Percentiles rank a stretch among this genome's conserved stretches.
These are phyloP conservation scores for Globisporangium polare DNA, from an alignment of 352 stramenopile species.

Conservation along the genomic window DNA sequence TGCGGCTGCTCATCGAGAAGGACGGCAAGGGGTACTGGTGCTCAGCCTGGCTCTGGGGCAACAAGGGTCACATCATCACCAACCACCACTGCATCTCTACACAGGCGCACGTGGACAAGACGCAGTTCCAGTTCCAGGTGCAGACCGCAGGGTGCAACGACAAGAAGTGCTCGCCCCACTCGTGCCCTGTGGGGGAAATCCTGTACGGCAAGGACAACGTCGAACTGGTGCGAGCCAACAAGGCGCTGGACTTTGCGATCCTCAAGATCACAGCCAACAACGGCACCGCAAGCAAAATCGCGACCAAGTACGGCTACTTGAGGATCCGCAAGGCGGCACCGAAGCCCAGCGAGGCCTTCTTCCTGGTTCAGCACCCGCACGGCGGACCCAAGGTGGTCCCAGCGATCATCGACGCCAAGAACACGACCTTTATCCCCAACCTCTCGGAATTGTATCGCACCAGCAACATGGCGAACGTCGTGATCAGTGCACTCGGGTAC, in stretches of 20 bases:
- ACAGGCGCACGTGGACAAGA: constrained; percentile 36
- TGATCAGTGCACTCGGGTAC: neutral
- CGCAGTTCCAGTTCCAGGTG: constrained; percentile 59
- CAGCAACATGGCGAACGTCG: constrained; percentile 1
- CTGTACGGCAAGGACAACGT: constrained; percentile 31
- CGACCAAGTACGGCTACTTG: constrained; percentile 50
- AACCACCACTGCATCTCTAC: constrained; percentile 36
- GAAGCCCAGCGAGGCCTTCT: constrained; percentile 39
- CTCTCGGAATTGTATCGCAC: neutral
- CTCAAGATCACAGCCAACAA: constrained; percentile 37
- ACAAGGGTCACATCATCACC: constrained; percentile 30
- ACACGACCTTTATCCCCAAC: neutral
- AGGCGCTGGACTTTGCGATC: constrained; percentile 47
- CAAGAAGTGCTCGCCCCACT: constrained; percentile 21
- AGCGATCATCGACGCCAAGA: neutral
- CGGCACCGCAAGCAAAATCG: constrained; percentile 18
- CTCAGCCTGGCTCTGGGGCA: constrained; percentile 24
- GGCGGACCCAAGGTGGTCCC: constrained; percentile 45
- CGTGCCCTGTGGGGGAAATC: neutral
- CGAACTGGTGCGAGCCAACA: constrained; percentile 32
- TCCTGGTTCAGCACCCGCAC: constrained; percentile 48
- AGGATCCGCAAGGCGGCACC: constrained; percentile 36
- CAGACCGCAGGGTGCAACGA: constrained; percentile 26
- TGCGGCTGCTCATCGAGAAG: constrained; percentile 3
- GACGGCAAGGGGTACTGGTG: neutral